Conservation (phyloP, 2,329 filamentous ascomycete genomes). For the Penicillium sp. region DNA sequence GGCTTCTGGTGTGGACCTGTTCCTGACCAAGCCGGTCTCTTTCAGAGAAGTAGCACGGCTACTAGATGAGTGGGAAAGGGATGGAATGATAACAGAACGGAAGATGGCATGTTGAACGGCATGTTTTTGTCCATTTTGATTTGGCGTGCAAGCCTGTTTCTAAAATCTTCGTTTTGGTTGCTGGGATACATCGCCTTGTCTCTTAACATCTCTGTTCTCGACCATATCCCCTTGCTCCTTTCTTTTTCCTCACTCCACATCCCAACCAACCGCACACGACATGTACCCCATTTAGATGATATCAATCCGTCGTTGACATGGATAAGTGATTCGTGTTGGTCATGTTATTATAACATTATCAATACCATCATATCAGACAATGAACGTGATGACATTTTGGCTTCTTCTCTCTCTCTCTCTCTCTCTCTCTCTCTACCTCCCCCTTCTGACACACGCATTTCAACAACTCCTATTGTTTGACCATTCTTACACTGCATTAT, state of each 20-base stretch:
- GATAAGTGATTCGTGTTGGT: slow-evolving; percentile 11
- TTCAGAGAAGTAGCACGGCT: slow-evolving; percentile 45
- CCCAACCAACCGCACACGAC: neutral
- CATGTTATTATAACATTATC: slow-evolving; percentile 11
- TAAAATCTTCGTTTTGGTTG: neutral
- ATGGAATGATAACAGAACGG: slow-evolving; percentile 14
- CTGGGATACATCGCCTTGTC: neutral
- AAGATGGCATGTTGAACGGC: neutral
- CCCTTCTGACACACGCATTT: neutral
- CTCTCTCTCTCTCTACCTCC: neutral
- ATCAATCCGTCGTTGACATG: neutral
- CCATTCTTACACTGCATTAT: slow-evolving; percentile 8
- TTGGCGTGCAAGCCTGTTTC: neutral
- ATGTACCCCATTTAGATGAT: neutral
- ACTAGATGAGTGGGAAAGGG: slow-evolving; percentile 35
- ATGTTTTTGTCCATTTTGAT: neutral
- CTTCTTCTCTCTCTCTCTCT: neutral
- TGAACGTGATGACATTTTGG: neutral
- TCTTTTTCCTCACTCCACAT: neutral
- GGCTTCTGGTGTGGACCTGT: slow-evolving; percentile 45
- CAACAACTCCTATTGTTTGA: neutral
- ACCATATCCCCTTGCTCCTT: neutral
- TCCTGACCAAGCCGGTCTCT: slow-evolving; percentile 49
- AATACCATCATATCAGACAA: slow-evolving; percentile 10
- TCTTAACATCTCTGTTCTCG: neutral